A percentile compares a stretch with the other conserved stretches of the same genome.
These are phyloP conservation scores for Fusarium neocosmosporiellum DNA, from an alignment of 2,329 filamentous ascomycete species.

Conservation along the genomic window DNA sequence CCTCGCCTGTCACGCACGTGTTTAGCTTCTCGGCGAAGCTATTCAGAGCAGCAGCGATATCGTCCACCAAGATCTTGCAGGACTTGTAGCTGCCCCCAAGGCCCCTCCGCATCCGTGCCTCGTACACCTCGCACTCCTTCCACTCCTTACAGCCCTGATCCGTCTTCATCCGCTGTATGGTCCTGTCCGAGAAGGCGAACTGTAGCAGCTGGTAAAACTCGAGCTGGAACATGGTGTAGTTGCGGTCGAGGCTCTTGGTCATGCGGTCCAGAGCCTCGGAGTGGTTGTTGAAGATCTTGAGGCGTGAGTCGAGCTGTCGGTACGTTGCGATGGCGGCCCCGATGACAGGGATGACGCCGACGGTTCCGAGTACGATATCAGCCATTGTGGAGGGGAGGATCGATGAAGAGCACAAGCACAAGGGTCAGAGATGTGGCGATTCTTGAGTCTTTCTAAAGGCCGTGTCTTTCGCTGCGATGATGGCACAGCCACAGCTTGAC, in stretches of 20 bases:
- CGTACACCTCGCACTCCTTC: background rate
- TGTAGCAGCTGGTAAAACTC: conserved; percentile 5
- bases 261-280: background rate
- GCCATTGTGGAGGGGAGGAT: background rate
- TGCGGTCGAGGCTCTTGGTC: background rate
- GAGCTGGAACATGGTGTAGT: conserved; percentile 4
- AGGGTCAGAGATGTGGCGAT: background rate
- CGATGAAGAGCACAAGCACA: background rate
- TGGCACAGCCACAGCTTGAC: background rate
- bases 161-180: background rate
- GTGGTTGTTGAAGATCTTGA: background rate
- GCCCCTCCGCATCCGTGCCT: background rate
- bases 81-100: conserved; percentile 1
- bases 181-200: conserved; percentile 2
- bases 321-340: background rate
- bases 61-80: background rate
- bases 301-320: background rate
- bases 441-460: background rate
- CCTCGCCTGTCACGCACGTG: background rate
- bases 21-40: background rate
- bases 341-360: conserved; percentile 1
- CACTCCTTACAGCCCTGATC: background rate
- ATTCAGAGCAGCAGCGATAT: background rate
- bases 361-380: background rate
- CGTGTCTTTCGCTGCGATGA: background rate